Evolutionary conservation across 225 moss, liverwort and hornwort species (phyloP), one percentile per base, ranked within the genome.

Genomic region (Bryum argenteum): DNA sequence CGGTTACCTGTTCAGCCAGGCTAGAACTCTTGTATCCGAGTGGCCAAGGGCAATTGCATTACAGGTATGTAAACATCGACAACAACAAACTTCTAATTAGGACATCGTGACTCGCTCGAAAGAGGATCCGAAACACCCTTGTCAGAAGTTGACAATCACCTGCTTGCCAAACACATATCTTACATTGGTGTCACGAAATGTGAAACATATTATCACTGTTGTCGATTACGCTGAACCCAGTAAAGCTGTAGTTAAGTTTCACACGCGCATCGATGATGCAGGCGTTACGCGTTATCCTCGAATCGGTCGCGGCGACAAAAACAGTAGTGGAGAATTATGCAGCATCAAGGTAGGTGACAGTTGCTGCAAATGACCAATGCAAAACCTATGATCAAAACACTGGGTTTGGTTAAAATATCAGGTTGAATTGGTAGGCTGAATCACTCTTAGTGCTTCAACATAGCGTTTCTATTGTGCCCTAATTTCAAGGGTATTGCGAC

Each of bases 1-100:
- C 47, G 85, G 85, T 72, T 80, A 82, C 59, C 54, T 85, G 39
- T 73, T 90, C 50, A 72, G 79, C 55, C 79, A 82, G 54, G 80
- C 88, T 42, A 82, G 88, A 64, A 37, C 73, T 71, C 55, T 75
- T 33, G 75, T 86, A 1, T 79, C 83, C 38, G 81, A 83, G 41
- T 83, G 83, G 38, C 71, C 77, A 54, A 85, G 85, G 79, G 64
- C 38, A 19, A 33, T 44, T n/a, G 75, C 74, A 14, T 57, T 83
- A 6, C 85, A 85, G 90, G 90, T 88, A 54, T 64, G 79, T 15
- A 47, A 47, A 28, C 28, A 28, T 28, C 28, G 28, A 28, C 28
- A 28, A 28, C 28, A 28, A 2, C 2, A n/a, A n/a, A n/a, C n/a
- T n/a, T n/a, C n/a, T n/a, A n/a, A n/a, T n/a, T n/a, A n/a, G n/a